A percentile compares a stretch with the other conserved stretches of the same genome.
Conservation (phyloP, 2,329 filamentous ascomycete genomes). For the Lachnellula hyalina region DNA sequence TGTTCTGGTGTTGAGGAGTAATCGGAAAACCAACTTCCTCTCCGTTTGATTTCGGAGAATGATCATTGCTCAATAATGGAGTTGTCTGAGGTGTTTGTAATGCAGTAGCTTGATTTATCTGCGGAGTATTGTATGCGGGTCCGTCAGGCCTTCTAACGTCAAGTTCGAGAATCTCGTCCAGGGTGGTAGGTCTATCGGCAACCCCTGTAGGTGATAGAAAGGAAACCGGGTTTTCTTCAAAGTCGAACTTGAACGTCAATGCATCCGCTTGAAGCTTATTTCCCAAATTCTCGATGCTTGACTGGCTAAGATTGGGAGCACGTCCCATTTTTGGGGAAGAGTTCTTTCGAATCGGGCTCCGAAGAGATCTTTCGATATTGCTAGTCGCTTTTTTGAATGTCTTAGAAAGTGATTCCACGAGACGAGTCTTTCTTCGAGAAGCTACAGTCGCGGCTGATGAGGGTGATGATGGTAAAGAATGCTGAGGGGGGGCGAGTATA, state of each 20-base stretch:
- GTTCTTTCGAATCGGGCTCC: conserved; percentile 37
- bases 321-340: conserved; percentile 26
- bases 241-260: conserved; percentile 42
- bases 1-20: conserved; percentile 22
- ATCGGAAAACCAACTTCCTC: conserved; percentile 19
- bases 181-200: background rate
- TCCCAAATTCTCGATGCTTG: conserved; percentile 44
- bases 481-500: conserved; percentile 11
- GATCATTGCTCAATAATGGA: conserved; percentile 17
- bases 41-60: conserved; percentile 20
- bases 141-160: background rate
- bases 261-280: conserved; percentile 41
- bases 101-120: conserved; percentile 8
- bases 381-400: conserved; percentile 36
- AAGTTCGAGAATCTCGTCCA: background rate
- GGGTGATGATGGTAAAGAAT: conserved; percentile 24
- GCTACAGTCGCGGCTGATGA: conserved; percentile 6
- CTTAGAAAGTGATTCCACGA: conserved; percentile 40
- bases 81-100: conserved; percentile 25
- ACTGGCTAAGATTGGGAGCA: conserved; percentile 37
- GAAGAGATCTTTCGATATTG: conserved; percentile 25
- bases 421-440: conserved; percentile 19
- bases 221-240: conserved; percentile 37
- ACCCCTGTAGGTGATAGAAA: conserved; percentile 29
- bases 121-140: conserved; percentile 19